phyloP scores from a whole-genome alignment of 1,284 basidiomycete genomes.

The Leccinum subfulvum region DNA sequence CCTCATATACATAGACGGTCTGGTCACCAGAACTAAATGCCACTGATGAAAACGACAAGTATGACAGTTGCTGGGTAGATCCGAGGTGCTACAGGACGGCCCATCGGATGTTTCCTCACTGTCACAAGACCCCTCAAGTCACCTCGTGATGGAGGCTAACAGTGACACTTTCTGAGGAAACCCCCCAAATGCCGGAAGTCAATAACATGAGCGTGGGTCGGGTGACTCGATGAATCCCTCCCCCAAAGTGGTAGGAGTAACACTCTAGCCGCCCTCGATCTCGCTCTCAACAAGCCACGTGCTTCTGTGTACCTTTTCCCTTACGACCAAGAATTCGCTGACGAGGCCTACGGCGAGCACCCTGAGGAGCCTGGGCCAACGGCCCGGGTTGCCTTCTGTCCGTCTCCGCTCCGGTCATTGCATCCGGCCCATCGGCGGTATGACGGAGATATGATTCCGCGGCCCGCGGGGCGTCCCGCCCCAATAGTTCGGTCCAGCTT shows the following conservation, averaged over 20 bases:
- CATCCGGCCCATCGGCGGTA: not conserved
- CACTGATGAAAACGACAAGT: not conserved
- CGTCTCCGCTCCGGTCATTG: not conserved
- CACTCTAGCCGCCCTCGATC: not conserved
- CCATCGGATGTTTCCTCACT: not conserved
- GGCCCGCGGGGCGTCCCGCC: not conserved
- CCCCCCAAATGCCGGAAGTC: not conserved
- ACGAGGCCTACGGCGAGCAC: not conserved
- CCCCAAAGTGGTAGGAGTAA: not conserved
- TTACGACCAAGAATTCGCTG: not conserved
- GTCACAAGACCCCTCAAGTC: not conserved
- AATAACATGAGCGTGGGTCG: not conserved
- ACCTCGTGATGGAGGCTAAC: not conserved
- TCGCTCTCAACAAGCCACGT: not conserved
- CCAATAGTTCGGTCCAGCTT: not conserved
- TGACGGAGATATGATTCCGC: not conserved
- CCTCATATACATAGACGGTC: too few species aligned
- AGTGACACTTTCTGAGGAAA: not conserved
- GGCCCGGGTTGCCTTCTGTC: not conserved
- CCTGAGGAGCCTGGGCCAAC: not conserved
- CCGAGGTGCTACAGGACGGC: not conserved
- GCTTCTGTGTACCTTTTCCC: not conserved
- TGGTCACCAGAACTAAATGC: too few species aligned
- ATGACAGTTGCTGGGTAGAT: not conserved
- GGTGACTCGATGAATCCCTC: not conserved